phyloP scores from a whole-genome alignment of 495 filamentous ascomycete genomes.

The Talaromyces stipitatus region DNA sequence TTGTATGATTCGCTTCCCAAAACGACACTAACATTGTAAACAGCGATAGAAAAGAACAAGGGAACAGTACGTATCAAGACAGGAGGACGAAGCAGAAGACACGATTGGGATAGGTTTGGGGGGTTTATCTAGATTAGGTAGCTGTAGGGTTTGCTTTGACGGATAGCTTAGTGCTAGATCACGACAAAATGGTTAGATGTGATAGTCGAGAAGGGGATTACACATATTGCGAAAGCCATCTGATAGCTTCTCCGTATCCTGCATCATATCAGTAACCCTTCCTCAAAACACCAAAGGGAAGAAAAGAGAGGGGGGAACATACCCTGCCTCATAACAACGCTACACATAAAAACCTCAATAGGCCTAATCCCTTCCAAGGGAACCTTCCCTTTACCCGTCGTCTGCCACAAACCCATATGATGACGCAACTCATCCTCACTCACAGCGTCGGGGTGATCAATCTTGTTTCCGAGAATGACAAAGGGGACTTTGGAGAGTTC shows the following conservation, averaged over 20 bases:
- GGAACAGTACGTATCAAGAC: no score
- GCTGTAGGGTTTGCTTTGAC: no score
- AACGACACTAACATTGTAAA: no score
- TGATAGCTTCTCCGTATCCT: constrained; percentile 49
- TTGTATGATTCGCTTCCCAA: no score
- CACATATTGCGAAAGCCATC: constrained; percentile 49
- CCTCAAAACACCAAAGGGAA: constrained; percentile 1
- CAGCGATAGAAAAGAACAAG: no score
- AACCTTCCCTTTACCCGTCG: constrained; percentile 96
- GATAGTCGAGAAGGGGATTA: constrained; percentile 14
- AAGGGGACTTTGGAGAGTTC: constrained; percentile 90
- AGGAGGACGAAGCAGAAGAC: no score
- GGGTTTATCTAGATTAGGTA: no score
- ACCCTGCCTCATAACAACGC: constrained; percentile 96
- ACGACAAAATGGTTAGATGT: background rate
- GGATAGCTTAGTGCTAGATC: no score
- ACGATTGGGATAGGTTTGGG: no score
- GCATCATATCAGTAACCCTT: background rate
- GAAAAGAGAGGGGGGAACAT: constrained; percentile 17
- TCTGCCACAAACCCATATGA: constrained; percentile 88
- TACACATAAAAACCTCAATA: constrained; percentile 99
- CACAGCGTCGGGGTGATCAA: constrained; percentile 92
- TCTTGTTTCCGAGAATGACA: constrained; percentile 95
- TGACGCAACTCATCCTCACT: constrained; percentile 90
- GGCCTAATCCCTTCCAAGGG: constrained; percentile 89